Conservation (phyloP, 1,284 basidiomycete species). For the Grifola frondosa region DNA sequence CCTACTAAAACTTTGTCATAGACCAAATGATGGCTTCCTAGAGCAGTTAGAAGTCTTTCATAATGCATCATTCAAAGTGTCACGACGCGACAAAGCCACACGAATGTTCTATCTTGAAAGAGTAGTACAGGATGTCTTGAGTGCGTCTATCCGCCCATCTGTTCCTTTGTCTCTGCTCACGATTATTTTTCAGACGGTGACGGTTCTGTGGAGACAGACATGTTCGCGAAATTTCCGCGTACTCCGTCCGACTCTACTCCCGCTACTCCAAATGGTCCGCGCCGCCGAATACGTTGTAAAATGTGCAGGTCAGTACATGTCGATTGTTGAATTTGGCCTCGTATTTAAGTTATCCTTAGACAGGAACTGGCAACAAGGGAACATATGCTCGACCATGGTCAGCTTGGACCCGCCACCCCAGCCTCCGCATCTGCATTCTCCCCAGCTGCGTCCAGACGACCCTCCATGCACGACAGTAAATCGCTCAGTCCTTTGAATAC, state of each 20-base stretch:
- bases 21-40: constrained; percentile 80
- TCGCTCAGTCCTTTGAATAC: constrained; percentile 12
- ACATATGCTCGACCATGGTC: constrained; percentile 90
- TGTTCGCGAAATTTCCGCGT: constrained; percentile 75
- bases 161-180: background rate
- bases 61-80: constrained; percentile 67
- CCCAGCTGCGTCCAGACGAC: constrained; percentile 51
- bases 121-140: constrained; percentile 72
- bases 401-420: constrained; percentile 66
- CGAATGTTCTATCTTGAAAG: constrained; percentile 82
- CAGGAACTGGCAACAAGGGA: constrained; percentile 85
- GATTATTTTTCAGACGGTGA: constrained; percentile 60
- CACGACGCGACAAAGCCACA: constrained; percentile 65
- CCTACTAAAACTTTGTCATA: constrained; percentile 27
- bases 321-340: too few relatives aligned
- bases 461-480: constrained; percentile 33
- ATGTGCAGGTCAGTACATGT: constrained; percentile 71
- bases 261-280: constrained; percentile 53
- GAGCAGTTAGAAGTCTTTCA: constrained; percentile 79
- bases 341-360: constrained; percentile 35
- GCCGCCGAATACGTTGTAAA: constrained; percentile 81
- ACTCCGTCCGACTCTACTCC: constrained; percentile 64
- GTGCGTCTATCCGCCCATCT: constrained; percentile 42
- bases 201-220: constrained; percentile 61
- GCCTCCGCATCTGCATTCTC: constrained; percentile 39